Evolutionary conservation across 495 filamentous ascomycete species (phyloP).

Genomic region (Penicillium flavigenum): DNA sequence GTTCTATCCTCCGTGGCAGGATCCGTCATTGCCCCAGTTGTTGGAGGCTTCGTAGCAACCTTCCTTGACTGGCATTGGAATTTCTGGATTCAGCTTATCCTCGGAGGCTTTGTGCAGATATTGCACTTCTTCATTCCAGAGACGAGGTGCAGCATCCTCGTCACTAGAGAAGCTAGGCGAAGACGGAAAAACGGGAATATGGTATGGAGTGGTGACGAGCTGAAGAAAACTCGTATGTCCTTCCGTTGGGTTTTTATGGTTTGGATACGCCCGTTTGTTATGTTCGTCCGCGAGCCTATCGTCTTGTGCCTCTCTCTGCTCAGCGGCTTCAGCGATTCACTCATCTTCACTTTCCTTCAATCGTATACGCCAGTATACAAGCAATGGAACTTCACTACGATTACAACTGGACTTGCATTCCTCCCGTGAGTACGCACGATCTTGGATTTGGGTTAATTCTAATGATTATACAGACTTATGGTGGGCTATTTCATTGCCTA

Average conservation of each 20-base stretch:
- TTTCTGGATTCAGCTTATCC: constrained; percentile 79
- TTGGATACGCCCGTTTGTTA: constrained; percentile 73
- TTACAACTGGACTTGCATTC: constrained; percentile 61
- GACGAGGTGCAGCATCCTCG: constrained; percentile 64
- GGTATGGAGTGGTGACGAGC: constrained; percentile 64
- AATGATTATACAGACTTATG: constrained; percentile 40
- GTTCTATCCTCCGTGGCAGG: constrained; percentile 80
- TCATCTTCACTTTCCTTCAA: constrained; percentile 79
- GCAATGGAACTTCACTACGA: constrained; percentile 61
- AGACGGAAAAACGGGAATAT: constrained; percentile 56
- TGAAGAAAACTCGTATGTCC: constrained; percentile 51
- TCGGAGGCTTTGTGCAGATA: constrained; percentile 65
- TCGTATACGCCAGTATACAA: constrained; percentile 64
- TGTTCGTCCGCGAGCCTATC: constrained; percentile 78
- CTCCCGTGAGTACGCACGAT: constrained; percentile 38
- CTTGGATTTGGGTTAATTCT: neutral
- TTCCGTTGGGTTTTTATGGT: constrained; percentile 56
- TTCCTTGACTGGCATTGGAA: constrained; percentile 70
- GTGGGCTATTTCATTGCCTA: constrained; percentile 69
- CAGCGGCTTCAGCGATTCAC: constrained; percentile 74
- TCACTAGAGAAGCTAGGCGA: constrained; percentile 65
- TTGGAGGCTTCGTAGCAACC: constrained; percentile 73
- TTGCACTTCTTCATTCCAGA: constrained; percentile 67
- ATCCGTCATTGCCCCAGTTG: constrained; percentile 71
- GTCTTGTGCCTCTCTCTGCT: constrained; percentile 69